A percentile compares a stretch with the other conserved stretches of the same genome.
Conservation (phyloP, 805 yeast genomes). For the Sungouiella blattae region DNA sequence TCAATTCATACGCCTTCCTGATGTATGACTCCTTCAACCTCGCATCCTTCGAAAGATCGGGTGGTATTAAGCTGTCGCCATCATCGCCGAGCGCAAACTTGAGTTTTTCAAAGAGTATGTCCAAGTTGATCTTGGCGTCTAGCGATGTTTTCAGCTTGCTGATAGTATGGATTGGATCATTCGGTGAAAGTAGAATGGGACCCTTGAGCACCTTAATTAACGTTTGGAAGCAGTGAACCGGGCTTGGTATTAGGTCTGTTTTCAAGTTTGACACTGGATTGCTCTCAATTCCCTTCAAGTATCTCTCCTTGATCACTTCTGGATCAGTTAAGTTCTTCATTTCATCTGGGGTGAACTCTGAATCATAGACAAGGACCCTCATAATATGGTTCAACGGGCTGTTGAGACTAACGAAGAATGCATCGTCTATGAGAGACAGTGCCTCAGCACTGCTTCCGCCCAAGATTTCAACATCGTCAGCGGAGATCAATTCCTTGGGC, state of each 20-base stretch:
- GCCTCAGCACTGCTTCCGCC: conserved; percentile 6
- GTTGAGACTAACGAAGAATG: conserved; percentile 26
- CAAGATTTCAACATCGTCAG: conserved; percentile 25
- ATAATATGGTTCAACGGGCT: conserved; percentile 29
- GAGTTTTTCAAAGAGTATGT: conserved; percentile 40
- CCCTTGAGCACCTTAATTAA: conserved; percentile 63
- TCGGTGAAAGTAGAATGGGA: conserved; percentile 48
- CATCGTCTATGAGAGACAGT: conserved; percentile 28
- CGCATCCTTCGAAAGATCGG: conserved; percentile 30
- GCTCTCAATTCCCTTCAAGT: conserved; percentile 31
- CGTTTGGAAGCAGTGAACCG: conserved; percentile 57
- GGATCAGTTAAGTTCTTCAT: conserved; percentile 42
- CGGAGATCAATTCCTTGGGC: conserved; percentile 20
- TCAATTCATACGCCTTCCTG: conserved; percentile 52
- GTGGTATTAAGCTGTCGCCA: conserved; percentile 45
- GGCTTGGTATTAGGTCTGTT: conserved; percentile 43
- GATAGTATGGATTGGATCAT: conserved; percentile 53
- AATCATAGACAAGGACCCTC: conserved; percentile 49
- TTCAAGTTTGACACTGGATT: conserved; percentile 25
- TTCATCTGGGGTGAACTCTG: conserved; percentile 49
- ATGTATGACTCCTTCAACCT: conserved; percentile 47
- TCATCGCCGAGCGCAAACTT: conserved; percentile 35
- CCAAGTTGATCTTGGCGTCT: conserved; percentile 55
- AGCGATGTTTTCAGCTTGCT: conserved; percentile 47
- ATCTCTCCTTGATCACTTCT: conserved; percentile 51